These are phyloP conservation scores for Aureobasidium leucospermi DNA, from an alignment of 2,329 filamentous ascomycete genomes.

Conservation along the genomic window DNA sequence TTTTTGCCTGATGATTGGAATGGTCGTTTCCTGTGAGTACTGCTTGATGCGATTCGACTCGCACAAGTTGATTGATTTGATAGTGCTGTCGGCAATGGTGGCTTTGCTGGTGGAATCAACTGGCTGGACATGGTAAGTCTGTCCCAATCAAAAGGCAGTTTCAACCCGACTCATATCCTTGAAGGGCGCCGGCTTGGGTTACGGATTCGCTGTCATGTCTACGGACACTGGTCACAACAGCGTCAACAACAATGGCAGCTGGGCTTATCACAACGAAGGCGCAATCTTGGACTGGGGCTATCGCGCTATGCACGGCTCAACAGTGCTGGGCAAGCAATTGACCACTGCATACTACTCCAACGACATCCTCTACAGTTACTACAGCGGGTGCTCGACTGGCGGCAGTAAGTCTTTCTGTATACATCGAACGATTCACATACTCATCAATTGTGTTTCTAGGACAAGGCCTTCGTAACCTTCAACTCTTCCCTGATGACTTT, in stretches of 20 bases:
- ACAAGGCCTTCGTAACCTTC: constrained; percentile 49
- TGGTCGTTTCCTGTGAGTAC: constrained; percentile 22
- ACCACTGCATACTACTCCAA: constrained; percentile 42
- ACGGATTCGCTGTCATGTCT: constrained; percentile 38
- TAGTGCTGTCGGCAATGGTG: constrained; percentile 38
- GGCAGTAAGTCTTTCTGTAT: constrained; percentile 33
- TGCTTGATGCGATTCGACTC: too few species aligned
- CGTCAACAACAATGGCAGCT: constrained; percentile 26
- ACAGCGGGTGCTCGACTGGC: constrained; percentile 52
- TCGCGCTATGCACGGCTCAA: constrained; percentile 42
- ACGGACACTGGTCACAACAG: constrained; percentile 41
- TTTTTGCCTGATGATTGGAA: constrained; percentile 29
- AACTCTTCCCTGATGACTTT: constrained; percentile 50
- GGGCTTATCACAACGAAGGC: constrained; percentile 33
- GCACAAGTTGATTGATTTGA: not conserved
- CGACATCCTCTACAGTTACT: constrained; percentile 44
- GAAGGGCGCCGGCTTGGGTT: constrained; percentile 24
- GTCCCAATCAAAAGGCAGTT: not conserved
- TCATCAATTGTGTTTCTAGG: not conserved
- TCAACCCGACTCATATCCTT: too few species aligned
- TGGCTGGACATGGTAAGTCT: constrained; percentile 40
- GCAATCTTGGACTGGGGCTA: constrained; percentile 33
- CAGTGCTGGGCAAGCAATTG: constrained; percentile 42
- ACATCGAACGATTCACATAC: too few species aligned
- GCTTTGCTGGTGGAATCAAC: constrained; percentile 42